Percentiles rank a stretch among this genome's conserved stretches.
Conservation (phyloP, 176 grass and related monocot genomes). For the Ampelocalamus luodianensis region DNA sequence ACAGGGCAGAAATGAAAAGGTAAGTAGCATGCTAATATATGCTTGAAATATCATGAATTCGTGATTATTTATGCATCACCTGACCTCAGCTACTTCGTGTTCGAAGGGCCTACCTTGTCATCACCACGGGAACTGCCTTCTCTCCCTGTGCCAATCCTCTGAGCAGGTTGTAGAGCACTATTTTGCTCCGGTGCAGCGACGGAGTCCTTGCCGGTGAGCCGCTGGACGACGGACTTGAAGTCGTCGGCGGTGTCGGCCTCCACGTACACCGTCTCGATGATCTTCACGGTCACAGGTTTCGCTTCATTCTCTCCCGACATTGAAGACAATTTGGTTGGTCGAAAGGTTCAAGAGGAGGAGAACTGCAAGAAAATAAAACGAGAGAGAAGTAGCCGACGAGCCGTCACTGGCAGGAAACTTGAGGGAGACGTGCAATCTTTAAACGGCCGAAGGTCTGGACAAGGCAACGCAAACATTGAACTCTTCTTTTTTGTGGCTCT, state of each 20-base stretch:
- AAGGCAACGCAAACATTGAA: constrained; percentile 21
- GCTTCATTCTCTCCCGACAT: constrained; percentile 52
- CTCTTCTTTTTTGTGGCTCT: constrained; percentile 21
- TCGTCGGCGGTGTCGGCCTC: constrained; percentile 58
- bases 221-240: constrained; percentile 75
- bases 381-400: constrained; percentile 2
- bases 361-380: neutral
- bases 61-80: neutral
- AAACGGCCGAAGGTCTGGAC: neutral
- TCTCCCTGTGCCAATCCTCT: neutral
- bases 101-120: neutral
- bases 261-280: constrained; percentile 73
- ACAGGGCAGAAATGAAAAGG: neutral
- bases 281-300: constrained; percentile 56
- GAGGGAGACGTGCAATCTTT: constrained; percentile 38
- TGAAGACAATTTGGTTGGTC: neutral
- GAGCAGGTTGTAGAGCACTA: neutral
- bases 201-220: constrained; percentile 60
- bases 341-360: neutral
- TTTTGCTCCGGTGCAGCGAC: neutral
- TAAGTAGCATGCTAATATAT: neutral
- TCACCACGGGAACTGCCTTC: constrained; percentile 1
- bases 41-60: neutral
- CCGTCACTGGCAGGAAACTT: constrained; percentile 38
- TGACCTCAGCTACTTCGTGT: constrained; percentile 24